These are phyloP conservation scores for Populus deltoides DNA, from an alignment of 345 rosid species.

Conservation along the genomic window DNA sequence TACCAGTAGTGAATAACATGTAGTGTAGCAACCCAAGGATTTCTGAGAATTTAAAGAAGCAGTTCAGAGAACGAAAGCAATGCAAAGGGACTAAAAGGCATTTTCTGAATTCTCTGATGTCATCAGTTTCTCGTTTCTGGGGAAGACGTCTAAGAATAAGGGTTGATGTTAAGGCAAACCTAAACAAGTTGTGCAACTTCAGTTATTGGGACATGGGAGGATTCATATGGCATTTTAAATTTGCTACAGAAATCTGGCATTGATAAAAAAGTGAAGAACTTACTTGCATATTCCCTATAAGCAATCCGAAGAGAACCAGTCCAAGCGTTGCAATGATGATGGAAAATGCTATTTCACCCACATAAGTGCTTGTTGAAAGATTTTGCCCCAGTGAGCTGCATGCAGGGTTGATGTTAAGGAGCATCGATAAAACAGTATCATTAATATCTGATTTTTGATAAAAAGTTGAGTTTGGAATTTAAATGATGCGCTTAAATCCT, in stretches of 20 bases:
- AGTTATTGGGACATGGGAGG: too few relatives aligned
- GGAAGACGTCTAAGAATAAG: not conserved
- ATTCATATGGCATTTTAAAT: too few relatives aligned
- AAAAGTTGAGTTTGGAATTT: not conserved
- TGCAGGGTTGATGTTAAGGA: constrained; percentile 9
- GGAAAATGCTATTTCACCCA: constrained; percentile 74
- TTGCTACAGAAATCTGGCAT: too few relatives aligned
- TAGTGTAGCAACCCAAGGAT: not conserved
- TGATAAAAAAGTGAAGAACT: constrained; percentile 15
- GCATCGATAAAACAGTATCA: not conserved
- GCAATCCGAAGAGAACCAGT: constrained; percentile 84
- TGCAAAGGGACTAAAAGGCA: not conserved
- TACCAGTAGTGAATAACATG: not conserved
- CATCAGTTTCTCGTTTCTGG: not conserved
- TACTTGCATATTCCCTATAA: constrained; percentile 95
- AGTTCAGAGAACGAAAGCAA: not conserved
- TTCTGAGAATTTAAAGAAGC: not conserved
- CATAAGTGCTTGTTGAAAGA: constrained; percentile 72
- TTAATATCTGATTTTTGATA: not conserved
- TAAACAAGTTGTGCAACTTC: too few relatives aligned
- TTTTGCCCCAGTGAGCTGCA: constrained; percentile 79
- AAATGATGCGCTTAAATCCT: not conserved
- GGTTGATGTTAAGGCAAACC: not conserved
- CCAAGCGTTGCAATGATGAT: constrained; percentile 74
- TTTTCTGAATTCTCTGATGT: not conserved